Evolutionary conservation across 768 basidiomycete species (phyloP).

Genomic region (Naematelia encephala): DNA sequence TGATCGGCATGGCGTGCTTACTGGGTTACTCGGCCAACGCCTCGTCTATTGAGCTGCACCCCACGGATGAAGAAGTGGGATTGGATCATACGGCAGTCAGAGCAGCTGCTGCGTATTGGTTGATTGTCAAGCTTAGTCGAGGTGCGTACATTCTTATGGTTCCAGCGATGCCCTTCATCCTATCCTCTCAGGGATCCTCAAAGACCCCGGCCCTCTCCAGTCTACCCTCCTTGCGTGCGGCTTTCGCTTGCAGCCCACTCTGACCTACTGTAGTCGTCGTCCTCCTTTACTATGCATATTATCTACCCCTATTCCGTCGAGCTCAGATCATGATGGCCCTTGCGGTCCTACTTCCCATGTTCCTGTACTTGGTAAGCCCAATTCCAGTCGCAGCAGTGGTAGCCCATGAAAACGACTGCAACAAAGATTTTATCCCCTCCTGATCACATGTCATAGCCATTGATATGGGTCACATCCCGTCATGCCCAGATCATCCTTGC

Average conservation of each 20-base stretch:
- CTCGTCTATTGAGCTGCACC: slow-evolving; percentile 37
- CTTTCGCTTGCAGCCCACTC: not conserved
- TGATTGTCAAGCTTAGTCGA: slow-evolving; percentile 31
- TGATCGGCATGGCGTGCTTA: slow-evolving; percentile 46
- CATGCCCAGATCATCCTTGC: slow-evolving; percentile 27
- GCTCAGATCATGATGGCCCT: slow-evolving; percentile 18
- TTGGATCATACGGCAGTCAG: slow-evolving; percentile 19
- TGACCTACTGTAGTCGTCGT: slow-evolving; percentile 12
- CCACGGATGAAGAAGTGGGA: not conserved
- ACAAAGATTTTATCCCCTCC: no score
- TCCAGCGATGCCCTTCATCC: no score
- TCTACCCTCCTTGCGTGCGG: not conserved
- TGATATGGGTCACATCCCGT: slow-evolving; percentile 22
- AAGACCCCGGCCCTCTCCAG: not conserved
- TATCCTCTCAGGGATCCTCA: no score
- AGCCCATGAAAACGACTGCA: not conserved
- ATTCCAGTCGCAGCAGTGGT: not conserved
- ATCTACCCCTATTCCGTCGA: slow-evolving; percentile 17
- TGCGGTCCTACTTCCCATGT: slow-evolving; percentile 19
- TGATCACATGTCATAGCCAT: slow-evolving; percentile 10
- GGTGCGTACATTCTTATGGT: no score
- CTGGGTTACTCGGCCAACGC: slow-evolving; percentile 51
- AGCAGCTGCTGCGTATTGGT: slow-evolving; percentile 31
- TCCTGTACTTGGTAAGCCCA: slow-evolving; percentile 21
- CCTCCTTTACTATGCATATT: slow-evolving; percentile 17